These are phyloP conservation scores for Phtheirospermum japonicum DNA, from an alignment of 257 asterid species.

Conservation along the genomic window DNA sequence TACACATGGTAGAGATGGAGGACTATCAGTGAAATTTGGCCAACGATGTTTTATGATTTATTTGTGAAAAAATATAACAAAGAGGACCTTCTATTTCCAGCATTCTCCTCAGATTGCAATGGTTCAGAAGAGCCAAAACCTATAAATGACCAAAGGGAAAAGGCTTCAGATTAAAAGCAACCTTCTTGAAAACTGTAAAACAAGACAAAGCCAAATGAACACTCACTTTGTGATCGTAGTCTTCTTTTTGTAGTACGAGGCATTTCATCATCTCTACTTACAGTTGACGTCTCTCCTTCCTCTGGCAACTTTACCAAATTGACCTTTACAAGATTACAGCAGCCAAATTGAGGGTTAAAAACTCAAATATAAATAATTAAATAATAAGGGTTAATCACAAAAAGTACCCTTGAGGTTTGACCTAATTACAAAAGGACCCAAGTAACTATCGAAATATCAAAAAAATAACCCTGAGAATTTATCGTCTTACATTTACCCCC, in stretches of 20 bases:
- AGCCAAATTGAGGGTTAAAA: background rate
- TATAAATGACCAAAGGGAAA: constrained; percentile 24
- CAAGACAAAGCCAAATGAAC: background rate
- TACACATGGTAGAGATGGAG: background rate
- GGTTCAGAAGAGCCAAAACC: constrained; percentile 40
- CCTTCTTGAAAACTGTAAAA: background rate
- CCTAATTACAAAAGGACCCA: no score
- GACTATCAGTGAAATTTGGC: background rate
- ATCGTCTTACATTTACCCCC: no score
- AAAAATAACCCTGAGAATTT: no score
- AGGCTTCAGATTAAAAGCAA: constrained; percentile 1
- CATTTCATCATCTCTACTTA: constrained; percentile 28
- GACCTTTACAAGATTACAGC: constrained; percentile 30
- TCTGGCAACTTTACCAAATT: constrained; percentile 27
- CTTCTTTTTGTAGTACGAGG: constrained; percentile 35
- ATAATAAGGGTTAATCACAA: background rate
- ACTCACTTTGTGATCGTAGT: constrained; percentile 45
- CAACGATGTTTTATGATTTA: background rate
- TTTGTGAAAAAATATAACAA: constrained; percentile 3
- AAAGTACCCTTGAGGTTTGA: no score
- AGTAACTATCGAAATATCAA: no score
- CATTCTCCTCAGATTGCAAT: constrained; percentile 34
- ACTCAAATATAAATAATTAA: background rate
- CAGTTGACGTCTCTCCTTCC: constrained; percentile 27
- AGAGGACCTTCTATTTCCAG: constrained; percentile 45